These are phyloP conservation scores for Nematocida homosporus DNA, from an alignment of 371 early-diverging fungal genomes.

Conservation along the genomic window DNA sequence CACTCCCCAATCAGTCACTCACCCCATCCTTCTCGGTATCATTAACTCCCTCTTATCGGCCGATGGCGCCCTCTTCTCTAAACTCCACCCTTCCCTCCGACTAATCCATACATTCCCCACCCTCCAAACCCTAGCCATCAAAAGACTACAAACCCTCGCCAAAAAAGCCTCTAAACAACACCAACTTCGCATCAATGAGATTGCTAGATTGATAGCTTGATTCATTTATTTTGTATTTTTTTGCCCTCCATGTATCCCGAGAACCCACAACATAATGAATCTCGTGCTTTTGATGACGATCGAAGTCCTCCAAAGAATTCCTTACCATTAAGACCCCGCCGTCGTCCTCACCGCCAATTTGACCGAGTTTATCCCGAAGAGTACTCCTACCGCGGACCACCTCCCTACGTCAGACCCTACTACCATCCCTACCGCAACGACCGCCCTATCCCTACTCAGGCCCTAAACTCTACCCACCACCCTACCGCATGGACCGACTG, in stretches of 20 bases:
- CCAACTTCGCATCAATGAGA: neutral
- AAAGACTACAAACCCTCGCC: neutral
- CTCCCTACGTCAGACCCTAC: neutral
- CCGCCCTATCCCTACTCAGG: neutral
- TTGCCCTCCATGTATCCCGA: slow-evolving; percentile 24
- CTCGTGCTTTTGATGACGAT: slow-evolving; percentile 9
- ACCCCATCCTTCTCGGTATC: neutral
- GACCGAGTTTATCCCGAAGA: slow-evolving; percentile 33
- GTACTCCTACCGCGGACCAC: slow-evolving; percentile 7
- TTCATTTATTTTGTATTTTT: slow-evolving; percentile 50
- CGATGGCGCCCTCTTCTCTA: slow-evolving; percentile 16
- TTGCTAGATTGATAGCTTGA: neutral
- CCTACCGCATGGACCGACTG: neutral
- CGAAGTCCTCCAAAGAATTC: neutral
- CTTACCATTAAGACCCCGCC: neutral
- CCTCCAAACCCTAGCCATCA: neutral
- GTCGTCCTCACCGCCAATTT: slow-evolving; percentile 7
- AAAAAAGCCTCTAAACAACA: neutral
- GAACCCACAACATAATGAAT: neutral
- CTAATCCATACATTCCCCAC: neutral
- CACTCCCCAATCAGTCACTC: neutral
- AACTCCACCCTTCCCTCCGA: neutral
- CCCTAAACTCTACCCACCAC: neutral
- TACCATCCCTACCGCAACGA: neutral
- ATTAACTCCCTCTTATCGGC: slow-evolving; percentile 33